phyloP scores from a whole-genome alignment of 2,329 filamentous ascomycete species.

The Hymenoscyphus infarciens region DNA sequence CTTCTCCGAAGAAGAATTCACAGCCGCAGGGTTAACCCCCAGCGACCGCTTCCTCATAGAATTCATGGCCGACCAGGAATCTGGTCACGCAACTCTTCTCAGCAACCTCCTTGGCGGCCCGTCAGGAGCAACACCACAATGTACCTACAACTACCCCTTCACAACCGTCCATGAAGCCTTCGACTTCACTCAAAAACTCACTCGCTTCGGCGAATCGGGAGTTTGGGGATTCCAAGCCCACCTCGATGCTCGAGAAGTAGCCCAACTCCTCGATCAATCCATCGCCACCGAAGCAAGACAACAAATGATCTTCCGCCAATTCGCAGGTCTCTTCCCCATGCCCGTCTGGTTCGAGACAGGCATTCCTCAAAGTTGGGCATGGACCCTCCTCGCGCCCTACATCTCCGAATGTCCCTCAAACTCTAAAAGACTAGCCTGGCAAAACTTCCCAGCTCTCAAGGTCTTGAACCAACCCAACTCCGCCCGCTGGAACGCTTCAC shows the following conservation, averaged over 20 bases:
- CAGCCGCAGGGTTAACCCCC: conserved; percentile 61
- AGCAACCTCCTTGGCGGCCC: conserved; percentile 69
- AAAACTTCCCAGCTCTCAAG: conserved; percentile 73
- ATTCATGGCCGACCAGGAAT: conserved; percentile 75
- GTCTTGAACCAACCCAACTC: conserved; percentile 76
- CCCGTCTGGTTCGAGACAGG: conserved; percentile 78
- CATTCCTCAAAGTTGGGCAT: conserved; percentile 80
- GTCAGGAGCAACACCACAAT: conserved; percentile 63
- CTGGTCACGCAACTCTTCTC: conserved; percentile 73
- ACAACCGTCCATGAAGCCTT: conserved; percentile 71
- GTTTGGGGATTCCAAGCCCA: conserved; percentile 80
- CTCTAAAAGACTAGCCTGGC: conserved; percentile 74
- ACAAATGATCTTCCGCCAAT: conserved; percentile 81
- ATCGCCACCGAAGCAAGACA: conserved; percentile 78
- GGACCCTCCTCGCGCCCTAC: conserved; percentile 77
- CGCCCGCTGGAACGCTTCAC: conserved; percentile 60
- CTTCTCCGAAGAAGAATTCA: conserved; percentile 68
- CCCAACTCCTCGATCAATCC: conserved; percentile 68
- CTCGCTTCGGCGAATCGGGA: conserved; percentile 73
- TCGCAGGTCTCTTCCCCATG: conserved; percentile 75
- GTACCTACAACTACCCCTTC: conserved; percentile 76
- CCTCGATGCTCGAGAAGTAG: conserved; percentile 71
- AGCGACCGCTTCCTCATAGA: conserved; percentile 69
- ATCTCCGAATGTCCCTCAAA: conserved; percentile 72
- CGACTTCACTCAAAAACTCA: conserved; percentile 84